Evolutionary conservation across 345 rosid genomes (phyloP), one percentile per base, ranked within the genome.

Genomic region (Cardamine occulta): DNA sequence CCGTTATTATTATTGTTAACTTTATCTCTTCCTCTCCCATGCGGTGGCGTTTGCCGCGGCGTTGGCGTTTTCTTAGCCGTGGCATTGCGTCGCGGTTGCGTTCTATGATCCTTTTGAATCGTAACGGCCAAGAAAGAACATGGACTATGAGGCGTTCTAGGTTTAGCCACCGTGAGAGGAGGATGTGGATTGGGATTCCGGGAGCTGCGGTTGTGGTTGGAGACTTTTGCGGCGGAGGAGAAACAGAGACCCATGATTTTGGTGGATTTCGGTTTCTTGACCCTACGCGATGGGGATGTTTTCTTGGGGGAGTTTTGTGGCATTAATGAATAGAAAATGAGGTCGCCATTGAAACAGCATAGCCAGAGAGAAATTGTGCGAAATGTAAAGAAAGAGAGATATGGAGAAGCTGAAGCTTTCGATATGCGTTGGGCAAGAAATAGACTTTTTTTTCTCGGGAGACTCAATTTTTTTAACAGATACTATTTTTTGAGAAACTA

Each of bases 181-280:
- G 51, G 42, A 19, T 39, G 70, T 14, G 45, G 57, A 21, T 31
- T 31, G 4, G 55, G 69, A 53, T 55, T 52, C 39, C 73, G 75
- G 26, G 44, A 12, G 18, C 72, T 84, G 82, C 87, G 84, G 74
- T 69, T 83, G 45, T 88, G 85, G 70, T 86, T 90, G 79, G 86
- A 83, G 66, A 83, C 88, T 73, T 77, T 93, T 67, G 79, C 76
- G 74, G 83, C 79, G 79, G 96, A 66, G 71, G 97, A 91, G 71
- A 85, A 79, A 82, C 98, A 94, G 58, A 76, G 74, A 44, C 97
- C 98, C 97, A 91, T 93, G 58, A 14, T 17, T 17, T 29, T 15
- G 9, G 4, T 5, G 62, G 66, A 37, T 51, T 60, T 68, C 69
- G 56, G 69, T 61, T 61, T 75, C 69, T 52, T 1, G 64, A 76